Conservation (phyloP, 106 monocot species). For the Dactylorhiza incarnata region DNA sequence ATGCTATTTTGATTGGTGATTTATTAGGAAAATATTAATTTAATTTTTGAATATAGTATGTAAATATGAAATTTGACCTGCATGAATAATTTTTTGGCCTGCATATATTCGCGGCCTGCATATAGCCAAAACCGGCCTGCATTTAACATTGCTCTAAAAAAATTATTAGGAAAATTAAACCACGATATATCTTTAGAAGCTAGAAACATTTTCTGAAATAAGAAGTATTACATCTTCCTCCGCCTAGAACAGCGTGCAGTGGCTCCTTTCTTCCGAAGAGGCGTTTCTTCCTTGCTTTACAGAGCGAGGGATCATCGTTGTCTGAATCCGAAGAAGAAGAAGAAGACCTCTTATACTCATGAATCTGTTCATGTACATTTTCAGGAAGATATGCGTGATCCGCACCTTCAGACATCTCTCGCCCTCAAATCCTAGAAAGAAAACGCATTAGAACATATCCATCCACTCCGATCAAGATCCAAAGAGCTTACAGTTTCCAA, state of each 20-base stretch:
- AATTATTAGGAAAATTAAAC: too few species aligned
- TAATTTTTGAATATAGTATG: too few species aligned
- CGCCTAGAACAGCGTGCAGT: slow-evolving; percentile 50
- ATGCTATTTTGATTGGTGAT: too few species aligned
- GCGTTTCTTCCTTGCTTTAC: slow-evolving; percentile 28
- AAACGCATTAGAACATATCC: slow-evolving; percentile 1
- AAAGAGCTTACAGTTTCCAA: not conserved
- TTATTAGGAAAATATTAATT: too few species aligned
- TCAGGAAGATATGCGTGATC: slow-evolving; percentile 28
- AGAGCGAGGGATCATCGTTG: slow-evolving; percentile 12
- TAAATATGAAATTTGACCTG: too few species aligned
- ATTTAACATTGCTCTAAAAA: too few species aligned
- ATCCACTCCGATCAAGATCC: not conserved
- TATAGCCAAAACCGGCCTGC: too few species aligned
- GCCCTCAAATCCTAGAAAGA: not conserved
- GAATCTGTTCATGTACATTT: slow-evolving; percentile 45
- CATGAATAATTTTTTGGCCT: too few species aligned
- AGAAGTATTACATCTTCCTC: slow-evolving; percentile 48
- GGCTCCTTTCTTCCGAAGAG: slow-evolving; percentile 60
- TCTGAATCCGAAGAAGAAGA: slow-evolving; percentile 80
- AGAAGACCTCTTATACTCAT: slow-evolving; percentile 41
- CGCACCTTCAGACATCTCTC: slow-evolving; percentile 36
- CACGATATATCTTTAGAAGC: too few species aligned
- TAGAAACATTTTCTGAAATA: too few species aligned
- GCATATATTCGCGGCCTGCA: too few species aligned